Percentiles rank a stretch among this genome's conserved stretches.
These are phyloP conservation scores for Pachyrhizus erosus DNA, from an alignment of 306 rosid genomes.

Conservation along the genomic window DNA sequence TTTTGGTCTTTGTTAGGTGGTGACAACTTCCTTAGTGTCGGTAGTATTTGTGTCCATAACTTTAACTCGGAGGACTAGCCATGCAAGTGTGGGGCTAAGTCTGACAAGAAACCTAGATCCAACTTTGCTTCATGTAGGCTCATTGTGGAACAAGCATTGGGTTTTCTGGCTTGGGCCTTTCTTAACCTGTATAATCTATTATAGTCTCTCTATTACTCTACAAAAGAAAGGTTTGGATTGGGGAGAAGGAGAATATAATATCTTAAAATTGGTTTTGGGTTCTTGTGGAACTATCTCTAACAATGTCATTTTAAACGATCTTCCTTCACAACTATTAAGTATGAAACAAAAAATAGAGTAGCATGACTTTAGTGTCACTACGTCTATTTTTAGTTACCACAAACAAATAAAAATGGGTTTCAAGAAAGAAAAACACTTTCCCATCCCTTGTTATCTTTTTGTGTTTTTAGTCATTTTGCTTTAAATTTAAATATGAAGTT, in stretches of 20 bases:
- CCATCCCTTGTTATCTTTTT: too few species aligned
- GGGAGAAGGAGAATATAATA: background rate
- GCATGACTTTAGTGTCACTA: too few species aligned
- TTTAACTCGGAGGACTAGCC: background rate
- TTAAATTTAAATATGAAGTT: too few species aligned
- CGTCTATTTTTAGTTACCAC: too few species aligned
- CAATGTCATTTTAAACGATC: background rate
- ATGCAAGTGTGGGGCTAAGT: background rate
- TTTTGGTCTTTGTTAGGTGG: too few species aligned
- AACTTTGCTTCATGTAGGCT: background rate
- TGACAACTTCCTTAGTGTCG: background rate
- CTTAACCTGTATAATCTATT: background rate
- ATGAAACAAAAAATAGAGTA: too few species aligned
- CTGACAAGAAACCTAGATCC: background rate
- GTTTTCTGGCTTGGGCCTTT: conserved; percentile 2
- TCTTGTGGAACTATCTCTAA: background rate
- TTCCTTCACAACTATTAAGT: background rate
- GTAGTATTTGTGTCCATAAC: background rate
- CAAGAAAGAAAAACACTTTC: background rate
- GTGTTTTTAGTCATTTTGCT: too few species aligned
- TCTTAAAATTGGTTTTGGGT: background rate
- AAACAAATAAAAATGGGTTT: background rate
- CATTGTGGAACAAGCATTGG: background rate
- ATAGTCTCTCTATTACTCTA: background rate
- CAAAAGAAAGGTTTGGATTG: background rate